Percentiles rank a stretch among this genome's conserved stretches.
Conservation (phyloP, 169 alveolate species). For the Cryptosporidium tyzzeri region DNA sequence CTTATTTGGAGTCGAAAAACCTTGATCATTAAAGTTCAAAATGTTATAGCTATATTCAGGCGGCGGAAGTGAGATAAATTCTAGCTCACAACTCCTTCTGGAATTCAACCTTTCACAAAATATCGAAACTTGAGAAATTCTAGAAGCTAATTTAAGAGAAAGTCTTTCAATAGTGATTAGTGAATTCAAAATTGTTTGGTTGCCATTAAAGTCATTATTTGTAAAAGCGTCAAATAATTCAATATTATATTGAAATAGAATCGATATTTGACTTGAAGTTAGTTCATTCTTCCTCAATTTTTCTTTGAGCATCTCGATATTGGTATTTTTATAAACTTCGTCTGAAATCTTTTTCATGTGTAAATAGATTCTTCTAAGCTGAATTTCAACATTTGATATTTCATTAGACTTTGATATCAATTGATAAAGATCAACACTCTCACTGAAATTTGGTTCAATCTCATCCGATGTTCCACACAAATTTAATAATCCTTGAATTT, state of each 20-base stretch:
- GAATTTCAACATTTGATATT: conserved; percentile 13
- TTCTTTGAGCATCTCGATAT: conserved; percentile 4
- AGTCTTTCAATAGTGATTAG: conserved; percentile 18
- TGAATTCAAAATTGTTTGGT: not conserved
- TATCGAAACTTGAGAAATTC: conserved; percentile 59
- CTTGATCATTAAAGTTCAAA: not conserved
- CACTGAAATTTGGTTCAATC: not conserved
- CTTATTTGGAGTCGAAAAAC: not conserved
- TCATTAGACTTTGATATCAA: conserved; percentile 1
- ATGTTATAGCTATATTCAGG: not conserved
- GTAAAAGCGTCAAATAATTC: not conserved
- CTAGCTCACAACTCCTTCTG: not conserved
- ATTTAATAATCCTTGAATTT: not conserved
- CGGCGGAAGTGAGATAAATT: conserved; percentile 30
- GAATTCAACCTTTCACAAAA: conserved; percentile 35
- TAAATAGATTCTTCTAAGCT: conserved; percentile 33
- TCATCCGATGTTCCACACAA: not conserved
- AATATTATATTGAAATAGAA: conserved; percentile 32
- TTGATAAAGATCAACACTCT: conserved; percentile 1
- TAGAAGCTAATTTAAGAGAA: conserved; percentile 57
- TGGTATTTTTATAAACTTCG: conserved; percentile 22
- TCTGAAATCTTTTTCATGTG: conserved; percentile 43
- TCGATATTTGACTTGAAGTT: conserved; percentile 63
- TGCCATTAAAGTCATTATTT: not conserved
- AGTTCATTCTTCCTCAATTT: conserved; percentile 44